These are phyloP conservation scores for Aureobasidium uvarum DNA, from an alignment of 2,329 filamentous ascomycete genomes.

Conservation along the genomic window DNA sequence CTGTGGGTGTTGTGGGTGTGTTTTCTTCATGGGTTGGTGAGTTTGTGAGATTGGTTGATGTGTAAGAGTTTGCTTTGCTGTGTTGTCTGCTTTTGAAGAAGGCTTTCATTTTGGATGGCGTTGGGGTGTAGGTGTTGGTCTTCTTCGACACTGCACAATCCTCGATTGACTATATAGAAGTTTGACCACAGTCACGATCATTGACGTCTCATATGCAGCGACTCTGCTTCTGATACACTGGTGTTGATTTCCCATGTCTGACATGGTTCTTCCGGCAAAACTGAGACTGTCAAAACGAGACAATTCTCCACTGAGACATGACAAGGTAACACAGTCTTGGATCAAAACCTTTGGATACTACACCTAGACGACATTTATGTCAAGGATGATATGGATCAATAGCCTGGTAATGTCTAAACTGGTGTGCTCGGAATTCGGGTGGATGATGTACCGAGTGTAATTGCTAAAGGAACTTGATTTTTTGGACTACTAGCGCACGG, in stretches of 20 bases:
- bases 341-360: neutral
- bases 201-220: too few species aligned
- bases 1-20: neutral
- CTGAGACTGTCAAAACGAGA: neutral
- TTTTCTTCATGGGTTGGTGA: neutral
- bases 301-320: neutral
- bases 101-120: neutral
- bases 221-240: too few species aligned
- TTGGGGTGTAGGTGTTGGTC: neutral
- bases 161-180: too few species aligned
- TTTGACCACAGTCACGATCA: too few species aligned
- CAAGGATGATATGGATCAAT: neutral
- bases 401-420: neutral
- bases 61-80: neutral
- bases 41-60: neutral
- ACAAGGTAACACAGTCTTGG: neutral
- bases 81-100: slow-evolving; percentile 10
- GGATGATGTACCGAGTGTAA: neutral
- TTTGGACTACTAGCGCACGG: too few species aligned
- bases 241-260: too few species aligned
- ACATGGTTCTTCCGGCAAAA: too few species aligned
- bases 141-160: neutral
- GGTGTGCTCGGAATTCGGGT: neutral
- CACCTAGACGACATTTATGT: neutral
- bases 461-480: too few species aligned